Base-by-base conservation (phyloP, 345 rosid genomes). In the Moricandia moricandioides region DNA sequence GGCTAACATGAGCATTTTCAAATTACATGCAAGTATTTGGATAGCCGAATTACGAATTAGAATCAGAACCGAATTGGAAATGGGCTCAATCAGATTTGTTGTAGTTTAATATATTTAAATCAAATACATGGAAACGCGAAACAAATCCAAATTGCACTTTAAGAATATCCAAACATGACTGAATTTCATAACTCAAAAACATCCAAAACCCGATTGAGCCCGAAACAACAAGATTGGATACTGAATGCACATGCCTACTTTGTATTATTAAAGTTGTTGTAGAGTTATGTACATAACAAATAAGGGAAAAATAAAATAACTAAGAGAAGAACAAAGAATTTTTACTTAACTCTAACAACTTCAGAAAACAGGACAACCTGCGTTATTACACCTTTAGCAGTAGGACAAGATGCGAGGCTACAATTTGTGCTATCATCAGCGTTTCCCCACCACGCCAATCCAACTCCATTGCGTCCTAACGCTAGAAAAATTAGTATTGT, bases 361-460 rank as follows among this genome's bases (percentile, higher is more conserved):
- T 78, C 70, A 79, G 45, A 39, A 58, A 35, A 85, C 83, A 2
- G 93, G 96, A 74, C 96, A 92, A 13, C 95, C 31, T 81, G 80
- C 35, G 69, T 43, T 0, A 35, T 11, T 3, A 89, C 74, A 1
- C 90, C 96, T 76, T 80, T 80, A 4, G 95, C 91, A 1, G 95
- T 89, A 0, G 96, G 90, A 75, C 98, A 92, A 67, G 82, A 14
- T 14, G 96, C 90, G 54, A 90, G 62, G 6, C 83, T 86, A 49
- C 98, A 90, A 2, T 80, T 82, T 27, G 84, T 89, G 4, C 78
- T 71, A 39, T 90, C 94, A 2, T 77, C 74, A 5, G 69, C 72
- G 67, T 80, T 86, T 37, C 95, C 98, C 96, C 96, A 90, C 96
- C 96, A 92, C 13, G 56, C n/a, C 9, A 92, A 3, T 1, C 43